phyloP scores from a whole-genome alignment of 257 asterid species.

The Scutellaria minor region DNA sequence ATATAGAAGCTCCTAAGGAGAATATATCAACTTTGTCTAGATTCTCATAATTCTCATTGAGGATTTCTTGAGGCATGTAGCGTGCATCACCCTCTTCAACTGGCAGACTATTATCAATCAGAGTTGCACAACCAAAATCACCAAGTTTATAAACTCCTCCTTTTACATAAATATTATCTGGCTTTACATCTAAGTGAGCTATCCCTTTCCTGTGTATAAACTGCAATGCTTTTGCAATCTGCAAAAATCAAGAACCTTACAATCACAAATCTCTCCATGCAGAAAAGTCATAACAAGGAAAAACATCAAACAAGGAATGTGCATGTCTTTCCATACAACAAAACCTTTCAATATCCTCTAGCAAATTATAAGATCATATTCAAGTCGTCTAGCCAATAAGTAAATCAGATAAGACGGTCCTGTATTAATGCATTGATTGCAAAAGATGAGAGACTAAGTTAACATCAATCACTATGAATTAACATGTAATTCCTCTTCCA shows the following conservation, averaged over 20 bases:
- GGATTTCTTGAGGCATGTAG: slow-evolving; percentile 95
- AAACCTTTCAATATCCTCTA: not conserved
- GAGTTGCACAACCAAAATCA: slow-evolving; percentile 95
- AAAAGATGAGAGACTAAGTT: not conserved
- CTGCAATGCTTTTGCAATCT: slow-evolving; percentile 88
- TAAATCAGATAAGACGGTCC: not conserved
- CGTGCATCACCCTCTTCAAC: slow-evolving; percentile 99
- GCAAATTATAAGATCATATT: slow-evolving; percentile 13
- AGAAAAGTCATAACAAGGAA: slow-evolving; percentile 1
- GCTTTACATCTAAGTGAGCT: slow-evolving; percentile 91
- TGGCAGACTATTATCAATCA: slow-evolving; percentile 74
- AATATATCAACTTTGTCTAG: slow-evolving; percentile 92
- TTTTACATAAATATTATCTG: slow-evolving; percentile 90
- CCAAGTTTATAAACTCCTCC: slow-evolving; percentile 86
- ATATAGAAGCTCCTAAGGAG: slow-evolving; percentile 84
- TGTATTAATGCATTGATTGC: not conserved
- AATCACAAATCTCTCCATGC: not conserved
- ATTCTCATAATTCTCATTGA: slow-evolving; percentile 81
- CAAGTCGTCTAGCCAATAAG: slow-evolving; percentile 18
- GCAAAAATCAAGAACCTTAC: slow-evolving; percentile 32
- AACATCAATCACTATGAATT: not conserved
- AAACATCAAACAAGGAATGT: not conserved
- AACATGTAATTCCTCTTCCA: not conserved
- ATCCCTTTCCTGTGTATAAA: slow-evolving; percentile 75
- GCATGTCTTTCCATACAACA: not conserved